Evolutionary conservation across 2,329 filamentous ascomycete genomes (phyloP), one percentile per base, ranked within the genome.

Genomic region (Raffaelea ambrosiae): DNA sequence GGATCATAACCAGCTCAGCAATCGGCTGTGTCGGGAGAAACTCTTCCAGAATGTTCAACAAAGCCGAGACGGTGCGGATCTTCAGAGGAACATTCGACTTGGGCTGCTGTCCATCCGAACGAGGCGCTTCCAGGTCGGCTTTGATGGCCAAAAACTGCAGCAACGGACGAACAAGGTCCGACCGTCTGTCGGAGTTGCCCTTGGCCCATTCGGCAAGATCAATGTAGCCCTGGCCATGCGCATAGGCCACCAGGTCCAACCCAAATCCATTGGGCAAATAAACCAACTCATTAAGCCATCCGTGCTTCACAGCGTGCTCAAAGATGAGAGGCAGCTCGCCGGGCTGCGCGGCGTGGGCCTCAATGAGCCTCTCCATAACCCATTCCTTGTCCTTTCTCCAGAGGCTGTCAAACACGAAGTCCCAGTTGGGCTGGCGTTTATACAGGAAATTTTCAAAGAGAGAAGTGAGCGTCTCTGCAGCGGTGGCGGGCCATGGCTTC

Each of bases 371-470:
- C 54, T 83, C 79, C 10, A 84, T 83, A 16, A 97, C 86, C 85
- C 89, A 97, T 19, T 84, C 77, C 55, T 83, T 86, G 61, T 97
- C 88, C 61, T 93, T 89, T 56, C 85, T 83, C 90, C 91, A 97
- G 5, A 95, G 70, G 50, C 88, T 90, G 60, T 95, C 84, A 49
- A 98, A 77, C 14, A 95, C 91, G 53, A 96, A 94, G 55, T 90
- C 83, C 62, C 88, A 86, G 48, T 90, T 80, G 4, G 83, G 76
- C 11, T 88, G 81, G 48, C 82, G 78, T 63, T 90, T 90, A 59
- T 83, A 77, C 23, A 96, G 73, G 61, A 95, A 96, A 11, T 86
- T 85, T 45, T 87, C 83, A 57, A 96, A 91, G 1, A 91, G 71
- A 14, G 86, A 85, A 51, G 79, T 83, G 23, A 90, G 66, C 0